phyloP scores from a whole-genome alignment of 768 basidiomycete species.

The Leucocoprinus birnbaumii region DNA sequence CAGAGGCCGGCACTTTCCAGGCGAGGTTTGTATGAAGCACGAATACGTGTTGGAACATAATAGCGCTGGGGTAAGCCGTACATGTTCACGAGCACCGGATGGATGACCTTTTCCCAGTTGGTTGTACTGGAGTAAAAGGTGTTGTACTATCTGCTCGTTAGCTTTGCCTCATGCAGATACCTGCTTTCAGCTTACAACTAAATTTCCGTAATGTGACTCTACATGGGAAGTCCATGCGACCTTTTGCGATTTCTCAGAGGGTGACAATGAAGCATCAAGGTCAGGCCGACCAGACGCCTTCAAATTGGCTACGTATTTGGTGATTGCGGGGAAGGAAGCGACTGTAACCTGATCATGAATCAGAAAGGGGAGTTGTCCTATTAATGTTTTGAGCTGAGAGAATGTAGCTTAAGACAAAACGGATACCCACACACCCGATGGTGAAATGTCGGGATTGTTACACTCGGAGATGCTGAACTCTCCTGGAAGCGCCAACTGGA shows the following conservation, averaged over 20 bases:
- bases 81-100: conserved; percentile 49
- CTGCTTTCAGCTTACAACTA: conserved; percentile 51
- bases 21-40: conserved; percentile 51
- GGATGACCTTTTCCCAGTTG: conserved; percentile 62
- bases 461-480: conserved; percentile 60
- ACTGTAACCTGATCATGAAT: conserved; percentile 51
- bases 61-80: conserved; percentile 71
- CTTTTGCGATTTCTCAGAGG: conserved; percentile 47
- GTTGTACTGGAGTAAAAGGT: conserved; percentile 56
- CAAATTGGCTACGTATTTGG: conserved; percentile 60
- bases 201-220: conserved; percentile 63
- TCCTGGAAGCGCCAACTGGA: conserved; percentile 70
- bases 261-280: conserved; percentile 46
- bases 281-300: conserved; percentile 33
- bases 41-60: conserved; percentile 65
- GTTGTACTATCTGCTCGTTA: conserved; percentile 45
- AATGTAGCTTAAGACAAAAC: neutral
- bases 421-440: conserved; percentile 54
- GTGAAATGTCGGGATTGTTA: conserved; percentile 68
- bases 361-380: conserved; percentile 74
- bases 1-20: conserved; percentile 66
- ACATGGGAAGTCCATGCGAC: conserved; percentile 66
- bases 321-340: conserved; percentile 56
- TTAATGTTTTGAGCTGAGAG: conserved; percentile 12
- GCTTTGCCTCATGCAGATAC: neutral